Evolutionary conservation across 495 filamentous ascomycete species (phyloP), one percentile per base, ranked within the genome.

Genomic region (Hypoxylon cercidicola): DNA sequence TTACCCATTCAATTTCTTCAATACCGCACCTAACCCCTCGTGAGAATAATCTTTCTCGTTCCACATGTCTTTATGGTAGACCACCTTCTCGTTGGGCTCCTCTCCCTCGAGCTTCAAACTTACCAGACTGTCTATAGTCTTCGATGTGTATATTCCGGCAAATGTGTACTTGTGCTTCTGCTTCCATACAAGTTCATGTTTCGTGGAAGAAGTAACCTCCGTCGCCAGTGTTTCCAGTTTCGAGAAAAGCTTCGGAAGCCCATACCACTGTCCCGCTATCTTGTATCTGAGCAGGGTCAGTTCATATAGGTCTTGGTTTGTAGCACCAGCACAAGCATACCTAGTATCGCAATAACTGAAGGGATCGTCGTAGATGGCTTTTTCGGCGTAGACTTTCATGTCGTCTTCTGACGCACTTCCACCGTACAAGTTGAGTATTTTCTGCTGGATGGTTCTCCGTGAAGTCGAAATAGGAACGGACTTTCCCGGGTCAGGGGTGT

Each of bases 41-140:
- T 84, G 77, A 48, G 74, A 79, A 62, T 82, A 82, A 54, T 81
- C 79, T 66, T 81, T 83, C 54, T 81, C 72, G 53, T 82, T 82
- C 81, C 77, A 84, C 80, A 79, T 79, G 62, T 82, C 79, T 64
- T 84, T 82, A 59, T 84, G 79, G 66, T 82, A 83, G 50, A 71
- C 73, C 5, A 82, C 81, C 62, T 78, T 81, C 11, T 72, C 78
- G 32, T 77, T 49, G n/a, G 43, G 61, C 21, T 32, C 43, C 41
- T 20, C 20, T 23, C 73, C 72, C 53, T 82, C 75, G 51, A 84
- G 52, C 19, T 70, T 72, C 60, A 81, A 60, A 11, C 68, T 77
- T 1, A 83, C 71, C 3, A 83, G 62, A 11, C 67, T 74, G 40
- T 83, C 75, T 4, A 81, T 76, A 7, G 63, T 39, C 60, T 80